Evolutionary conservation across 345 rosid species (phyloP).

Genomic region (Angophora floribunda): DNA sequence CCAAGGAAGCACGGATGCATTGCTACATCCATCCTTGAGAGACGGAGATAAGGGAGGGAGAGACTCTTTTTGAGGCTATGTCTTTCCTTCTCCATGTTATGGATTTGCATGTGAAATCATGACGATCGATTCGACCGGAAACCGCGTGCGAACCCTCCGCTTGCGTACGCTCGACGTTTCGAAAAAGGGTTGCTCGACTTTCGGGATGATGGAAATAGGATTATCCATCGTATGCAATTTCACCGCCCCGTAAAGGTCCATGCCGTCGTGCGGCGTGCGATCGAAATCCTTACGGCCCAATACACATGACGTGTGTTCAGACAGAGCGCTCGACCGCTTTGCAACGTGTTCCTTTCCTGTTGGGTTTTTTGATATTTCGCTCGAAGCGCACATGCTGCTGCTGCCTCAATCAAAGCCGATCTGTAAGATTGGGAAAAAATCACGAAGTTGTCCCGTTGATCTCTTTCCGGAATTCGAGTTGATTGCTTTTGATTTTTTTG

Average conservation of each 20-base stretch:
- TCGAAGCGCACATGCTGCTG: background rate
- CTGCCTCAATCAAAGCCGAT: background rate
- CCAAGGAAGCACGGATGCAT: background rate
- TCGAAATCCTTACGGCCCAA: background rate
- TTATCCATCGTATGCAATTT: background rate
- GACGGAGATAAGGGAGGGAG: background rate
- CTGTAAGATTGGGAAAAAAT: background rate
- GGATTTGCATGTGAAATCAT: background rate
- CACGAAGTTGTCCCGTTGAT: background rate
- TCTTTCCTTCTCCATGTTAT: background rate
- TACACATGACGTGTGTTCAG: background rate
- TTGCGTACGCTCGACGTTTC: background rate
- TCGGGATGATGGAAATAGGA: background rate
- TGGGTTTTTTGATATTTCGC: background rate
- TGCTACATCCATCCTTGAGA: background rate
- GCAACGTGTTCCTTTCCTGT: background rate
- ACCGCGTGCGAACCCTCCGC: background rate
- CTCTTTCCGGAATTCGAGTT: background rate
- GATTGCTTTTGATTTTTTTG: background rate
- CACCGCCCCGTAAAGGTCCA: background rate
- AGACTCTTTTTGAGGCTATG: background rate
- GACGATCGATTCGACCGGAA: background rate
- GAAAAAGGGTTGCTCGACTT: background rate
- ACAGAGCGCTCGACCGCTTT: background rate
- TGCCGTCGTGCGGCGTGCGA: background rate